phyloP scores from a whole-genome alignment of 129 eudicot species.

The Arctium lappa region DNA sequence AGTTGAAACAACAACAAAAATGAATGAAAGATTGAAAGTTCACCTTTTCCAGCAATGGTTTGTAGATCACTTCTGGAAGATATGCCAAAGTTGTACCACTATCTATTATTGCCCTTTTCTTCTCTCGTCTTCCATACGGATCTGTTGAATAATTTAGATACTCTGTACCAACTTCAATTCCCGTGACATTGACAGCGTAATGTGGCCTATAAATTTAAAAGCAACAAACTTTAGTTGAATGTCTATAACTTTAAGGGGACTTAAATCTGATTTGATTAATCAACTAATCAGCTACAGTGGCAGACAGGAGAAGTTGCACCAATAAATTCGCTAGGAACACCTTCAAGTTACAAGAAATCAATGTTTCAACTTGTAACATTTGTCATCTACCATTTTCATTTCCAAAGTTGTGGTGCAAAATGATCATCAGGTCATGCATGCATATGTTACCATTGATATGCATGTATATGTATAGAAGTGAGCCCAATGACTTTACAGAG shows the following conservation, averaged over 20 bases:
- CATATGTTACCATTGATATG: not conserved
- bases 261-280: not conserved
- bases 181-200: constrained; percentile 76
- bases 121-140: constrained; percentile 33
- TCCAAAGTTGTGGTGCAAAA: not conserved
- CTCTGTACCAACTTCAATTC: constrained; percentile 59
- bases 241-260: not conserved
- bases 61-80: constrained; percentile 71
- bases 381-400: not conserved
- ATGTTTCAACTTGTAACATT: not conserved
- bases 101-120: constrained; percentile 62
- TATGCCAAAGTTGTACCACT: constrained; percentile 92
- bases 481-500: no score
- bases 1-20: not conserved
- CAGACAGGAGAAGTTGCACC: not conserved
- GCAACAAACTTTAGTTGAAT: not conserved
- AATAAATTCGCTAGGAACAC: not conserved
- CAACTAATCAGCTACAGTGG: not conserved
- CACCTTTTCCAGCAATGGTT: constrained; percentile 60
- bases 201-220: constrained; percentile 52
- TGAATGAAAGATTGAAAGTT: not conserved
- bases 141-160: constrained; percentile 51
- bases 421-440: not conserved
- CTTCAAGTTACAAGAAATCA: not conserved
- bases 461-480: no score